These are phyloP conservation scores for Areca catechu DNA, from an alignment of 176 grass and related monocot species.

Conservation along the genomic window DNA sequence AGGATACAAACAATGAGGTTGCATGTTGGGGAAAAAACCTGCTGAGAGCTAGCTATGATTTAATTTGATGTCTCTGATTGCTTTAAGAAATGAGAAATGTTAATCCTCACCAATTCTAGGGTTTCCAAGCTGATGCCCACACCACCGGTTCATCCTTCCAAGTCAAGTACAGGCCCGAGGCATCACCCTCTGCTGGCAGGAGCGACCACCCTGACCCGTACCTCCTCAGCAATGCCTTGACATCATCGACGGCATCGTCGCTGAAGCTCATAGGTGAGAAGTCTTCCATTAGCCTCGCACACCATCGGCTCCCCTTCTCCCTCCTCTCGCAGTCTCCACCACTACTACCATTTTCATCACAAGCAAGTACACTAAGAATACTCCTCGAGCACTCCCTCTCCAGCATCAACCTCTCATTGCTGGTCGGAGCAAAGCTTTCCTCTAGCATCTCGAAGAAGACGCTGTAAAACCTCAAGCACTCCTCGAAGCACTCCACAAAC, in stretches of 20 bases:
- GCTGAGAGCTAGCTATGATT: too few relatives aligned
- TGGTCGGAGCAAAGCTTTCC: constrained; percentile 11
- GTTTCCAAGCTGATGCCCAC: constrained; percentile 20
- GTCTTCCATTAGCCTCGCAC: background rate
- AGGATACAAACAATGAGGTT: too few relatives aligned
- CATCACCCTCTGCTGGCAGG: background rate
- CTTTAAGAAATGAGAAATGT: too few relatives aligned
- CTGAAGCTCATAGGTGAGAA: background rate
- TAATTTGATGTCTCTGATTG: too few relatives aligned
- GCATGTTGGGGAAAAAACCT: too few relatives aligned
- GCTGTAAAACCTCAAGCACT: constrained; percentile 16
- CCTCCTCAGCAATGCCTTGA: constrained; percentile 9
- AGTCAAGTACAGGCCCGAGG: constrained; percentile 11
- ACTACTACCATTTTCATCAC: background rate
- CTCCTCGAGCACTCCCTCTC: constrained; percentile 13
- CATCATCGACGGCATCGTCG: constrained; percentile 11
- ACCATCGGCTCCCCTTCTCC: constrained; percentile 21
- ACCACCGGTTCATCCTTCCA: constrained; percentile 15
- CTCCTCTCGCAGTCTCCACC: constrained; percentile 5
- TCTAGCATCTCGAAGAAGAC: constrained; percentile 18
- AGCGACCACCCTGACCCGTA: constrained; percentile 10
- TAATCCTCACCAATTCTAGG: background rate
- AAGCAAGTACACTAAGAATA: constrained; percentile 3
- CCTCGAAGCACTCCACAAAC: constrained; percentile 7
- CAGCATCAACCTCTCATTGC: constrained; percentile 15